phyloP scores from a whole-genome alignment of 257 asterid genomes.

The Gardenia jasminoides region DNA sequence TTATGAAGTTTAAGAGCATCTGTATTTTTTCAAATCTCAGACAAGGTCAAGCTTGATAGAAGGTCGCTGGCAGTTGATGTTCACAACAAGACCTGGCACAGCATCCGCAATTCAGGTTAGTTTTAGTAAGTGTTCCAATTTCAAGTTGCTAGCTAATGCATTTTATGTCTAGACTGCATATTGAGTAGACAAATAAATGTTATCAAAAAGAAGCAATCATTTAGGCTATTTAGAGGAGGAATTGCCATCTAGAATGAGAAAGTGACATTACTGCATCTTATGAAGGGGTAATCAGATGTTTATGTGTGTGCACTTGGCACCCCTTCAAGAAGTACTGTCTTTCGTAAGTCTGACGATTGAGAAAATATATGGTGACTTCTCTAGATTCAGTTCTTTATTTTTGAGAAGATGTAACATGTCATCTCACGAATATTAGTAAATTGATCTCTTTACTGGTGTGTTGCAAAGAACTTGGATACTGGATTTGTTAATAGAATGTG shows the following conservation, averaged over 20 bases:
- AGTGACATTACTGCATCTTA: background rate
- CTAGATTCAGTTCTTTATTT: background rate
- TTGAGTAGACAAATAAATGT: background rate
- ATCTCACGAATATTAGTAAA: background rate
- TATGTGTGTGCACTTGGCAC: background rate
- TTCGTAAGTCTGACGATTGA: background rate
- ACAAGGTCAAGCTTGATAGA: constrained; percentile 83
- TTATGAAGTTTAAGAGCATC: background rate
- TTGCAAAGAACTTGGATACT: background rate
- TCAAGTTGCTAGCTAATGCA: background rate
- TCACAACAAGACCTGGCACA: constrained; percentile 92
- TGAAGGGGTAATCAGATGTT: background rate
- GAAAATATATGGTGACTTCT: background rate
- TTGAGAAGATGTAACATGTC: background rate
- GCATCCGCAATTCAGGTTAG: constrained; percentile 90
- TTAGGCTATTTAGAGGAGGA: background rate
- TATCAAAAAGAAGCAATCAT: background rate
- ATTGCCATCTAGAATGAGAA: background rate
- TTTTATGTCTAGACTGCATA: background rate
- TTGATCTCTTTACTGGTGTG: background rate
- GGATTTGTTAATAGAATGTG: background rate
- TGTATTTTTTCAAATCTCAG: constrained; percentile 31
- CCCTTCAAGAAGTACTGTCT: no score
- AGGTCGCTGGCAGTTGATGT: constrained; percentile 94
- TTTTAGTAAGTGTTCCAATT: background rate